A percentile compares a stretch with the other conserved stretches of the same genome.
Conservation (phyloP, 176 grass and related monocot species). For the Eremochloa ophiuroides region DNA sequence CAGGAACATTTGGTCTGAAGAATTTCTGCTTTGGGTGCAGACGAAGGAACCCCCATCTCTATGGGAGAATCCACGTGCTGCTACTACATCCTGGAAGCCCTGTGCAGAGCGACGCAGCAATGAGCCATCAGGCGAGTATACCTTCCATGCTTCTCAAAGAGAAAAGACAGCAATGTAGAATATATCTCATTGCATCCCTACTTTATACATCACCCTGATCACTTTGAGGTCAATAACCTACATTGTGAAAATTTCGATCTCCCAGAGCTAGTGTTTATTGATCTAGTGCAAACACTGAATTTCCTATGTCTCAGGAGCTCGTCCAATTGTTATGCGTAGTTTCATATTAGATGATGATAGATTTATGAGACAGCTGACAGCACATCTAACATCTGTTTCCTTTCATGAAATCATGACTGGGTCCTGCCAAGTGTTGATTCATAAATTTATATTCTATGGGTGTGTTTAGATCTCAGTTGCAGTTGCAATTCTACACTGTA, state of each 20-base stretch:
- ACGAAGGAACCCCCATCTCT: constrained; percentile 55
- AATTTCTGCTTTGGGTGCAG: constrained; percentile 29
- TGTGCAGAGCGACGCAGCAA: constrained; percentile 51
- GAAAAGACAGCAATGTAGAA: neutral
- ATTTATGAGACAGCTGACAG: neutral
- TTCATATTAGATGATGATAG: neutral
- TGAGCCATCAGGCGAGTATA: constrained; percentile 58
- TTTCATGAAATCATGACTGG: constrained; percentile 1
- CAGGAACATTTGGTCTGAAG: neutral
- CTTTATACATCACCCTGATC: neutral
- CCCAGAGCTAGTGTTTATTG: neutral
- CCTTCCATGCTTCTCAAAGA: neutral
- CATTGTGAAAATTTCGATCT: neutral
- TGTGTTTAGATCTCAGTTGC: too few species aligned
- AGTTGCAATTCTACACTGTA: too few species aligned
- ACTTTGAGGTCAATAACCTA: neutral
- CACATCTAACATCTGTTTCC: neutral
- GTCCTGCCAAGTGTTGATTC: neutral
- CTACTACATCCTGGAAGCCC: constrained; percentile 72
- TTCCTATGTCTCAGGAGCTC: neutral
- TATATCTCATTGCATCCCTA: neutral
- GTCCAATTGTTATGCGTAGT: neutral
- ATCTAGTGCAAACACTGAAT: neutral
- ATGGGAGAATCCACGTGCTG: constrained; percentile 75
- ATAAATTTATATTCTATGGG: too few species aligned